Evolutionary conservation across 2,329 filamentous ascomycete species (phyloP).

Genomic region (Cordyceps sp.): DNA sequence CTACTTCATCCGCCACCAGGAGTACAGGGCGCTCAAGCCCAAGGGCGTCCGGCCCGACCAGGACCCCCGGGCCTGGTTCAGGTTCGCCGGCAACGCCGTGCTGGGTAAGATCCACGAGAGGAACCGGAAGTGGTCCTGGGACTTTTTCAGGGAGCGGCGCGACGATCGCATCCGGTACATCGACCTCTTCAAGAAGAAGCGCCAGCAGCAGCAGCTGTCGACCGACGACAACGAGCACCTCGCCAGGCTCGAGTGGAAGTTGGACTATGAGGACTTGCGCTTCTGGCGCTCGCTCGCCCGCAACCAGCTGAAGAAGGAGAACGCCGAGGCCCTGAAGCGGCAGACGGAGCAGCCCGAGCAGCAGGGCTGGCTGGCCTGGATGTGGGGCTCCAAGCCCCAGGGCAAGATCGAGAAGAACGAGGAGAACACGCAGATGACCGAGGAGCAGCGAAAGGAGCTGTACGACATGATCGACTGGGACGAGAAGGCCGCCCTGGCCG

Average conservation of each 20-base stretch:
- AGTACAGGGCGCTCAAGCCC: constrained; percentile 86
- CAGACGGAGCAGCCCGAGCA: constrained; percentile 39
- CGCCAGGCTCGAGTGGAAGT: constrained; percentile 65
- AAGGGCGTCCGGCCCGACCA: constrained; percentile 69
- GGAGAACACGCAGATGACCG: constrained; percentile 76
- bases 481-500: constrained; percentile 78
- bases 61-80: constrained; percentile 81
- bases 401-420: constrained; percentile 38
- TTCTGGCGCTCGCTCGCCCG: constrained; percentile 94
- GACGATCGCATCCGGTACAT: constrained; percentile 86
- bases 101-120: constrained; percentile 88
- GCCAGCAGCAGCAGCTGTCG: constrained; percentile 54
- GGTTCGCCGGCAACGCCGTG: constrained; percentile 79
- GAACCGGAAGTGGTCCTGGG: constrained; percentile 91
- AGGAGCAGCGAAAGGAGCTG: constrained; percentile 88
- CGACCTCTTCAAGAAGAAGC: constrained; percentile 87
- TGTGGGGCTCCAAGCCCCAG: constrained; percentile 68
- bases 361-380: constrained; percentile 82
- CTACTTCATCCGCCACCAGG: constrained; percentile 93
- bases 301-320: constrained; percentile 90
- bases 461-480: constrained; percentile 98
- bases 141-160: constrained; percentile 78
- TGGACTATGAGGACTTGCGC: constrained; percentile 84
- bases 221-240: constrained; percentile 57
- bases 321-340: constrained; percentile 69